These are phyloP conservation scores for Dryadomyces sulphureus DNA, from an alignment of 2,329 filamentous ascomycete species.

Conservation along the genomic window DNA sequence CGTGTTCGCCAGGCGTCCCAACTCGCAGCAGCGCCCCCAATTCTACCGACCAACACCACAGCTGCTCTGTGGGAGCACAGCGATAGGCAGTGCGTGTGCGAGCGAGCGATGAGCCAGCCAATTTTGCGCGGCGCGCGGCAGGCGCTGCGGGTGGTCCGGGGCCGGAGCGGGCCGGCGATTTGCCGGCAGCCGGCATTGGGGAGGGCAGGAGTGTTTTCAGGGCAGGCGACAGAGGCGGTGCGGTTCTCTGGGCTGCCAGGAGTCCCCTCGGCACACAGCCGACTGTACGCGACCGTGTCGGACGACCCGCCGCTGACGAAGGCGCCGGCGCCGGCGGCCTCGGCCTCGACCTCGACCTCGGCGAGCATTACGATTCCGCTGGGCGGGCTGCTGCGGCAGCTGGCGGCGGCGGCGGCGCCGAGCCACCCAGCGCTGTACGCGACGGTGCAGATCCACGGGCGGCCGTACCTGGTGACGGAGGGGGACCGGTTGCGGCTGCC, in stretches of 20 bases:
- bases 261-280: too few species aligned
- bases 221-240: background rate
- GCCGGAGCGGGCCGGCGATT: background rate
- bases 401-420: background rate
- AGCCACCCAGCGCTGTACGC: conserved; percentile 37
- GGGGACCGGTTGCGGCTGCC: conserved; percentile 66
- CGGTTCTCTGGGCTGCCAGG: too few species aligned
- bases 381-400: background rate
- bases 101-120: background rate
- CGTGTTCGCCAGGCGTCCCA: too few species aligned
- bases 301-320: background rate
- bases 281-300: background rate
- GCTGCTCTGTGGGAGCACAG: background rate
- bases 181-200: background rate
- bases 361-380: background rate
- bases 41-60: background rate
- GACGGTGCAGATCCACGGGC: conserved; percentile 64
- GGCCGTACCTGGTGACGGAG: conserved; percentile 63
- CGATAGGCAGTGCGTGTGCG: too few species aligned
- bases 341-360: background rate
- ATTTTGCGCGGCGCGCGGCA: background rate
- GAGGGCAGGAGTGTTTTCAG: background rate
- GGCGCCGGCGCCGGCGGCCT: background rate
- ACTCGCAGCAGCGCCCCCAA: background rate
- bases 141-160: background rate